Percentiles rank a stretch among this genome's conserved stretches.
These are phyloP conservation scores for Candida mattraensis DNA, from an alignment of 805 yeast species.

Conservation along the genomic window DNA sequence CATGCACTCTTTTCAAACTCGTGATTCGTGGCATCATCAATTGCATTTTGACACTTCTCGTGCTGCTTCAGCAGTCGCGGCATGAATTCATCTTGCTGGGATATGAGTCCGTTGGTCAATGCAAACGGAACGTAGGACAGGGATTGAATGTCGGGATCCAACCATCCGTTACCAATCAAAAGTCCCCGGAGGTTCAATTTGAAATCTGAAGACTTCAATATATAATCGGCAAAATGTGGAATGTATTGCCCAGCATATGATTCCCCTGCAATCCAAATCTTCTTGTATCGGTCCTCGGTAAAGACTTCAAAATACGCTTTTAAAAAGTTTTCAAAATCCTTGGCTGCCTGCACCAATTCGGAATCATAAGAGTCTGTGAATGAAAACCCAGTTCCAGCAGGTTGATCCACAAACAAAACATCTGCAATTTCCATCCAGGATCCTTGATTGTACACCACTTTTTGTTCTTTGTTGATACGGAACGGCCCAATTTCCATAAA, in stretches of 20 bases:
- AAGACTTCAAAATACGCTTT: conserved; percentile 65
- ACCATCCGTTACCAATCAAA: conserved; percentile 92
- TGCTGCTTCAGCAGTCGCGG: conserved; percentile 46
- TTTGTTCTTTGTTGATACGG: conserved; percentile 44
- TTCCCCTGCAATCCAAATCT: conserved; percentile 86
- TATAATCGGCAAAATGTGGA: conserved; percentile 75
- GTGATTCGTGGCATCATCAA: conserved; percentile 32
- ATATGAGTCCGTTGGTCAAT: conserved; percentile 55
- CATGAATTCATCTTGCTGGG: conserved; percentile 40
- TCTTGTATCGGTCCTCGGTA: conserved; percentile 66
- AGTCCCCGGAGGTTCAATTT: conserved; percentile 57
- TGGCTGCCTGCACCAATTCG: conserved; percentile 57
- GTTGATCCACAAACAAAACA: conserved; percentile 88
- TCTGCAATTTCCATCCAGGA: conserved; percentile 84
- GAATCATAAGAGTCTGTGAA: conserved; percentile 53
- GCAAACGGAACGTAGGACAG: conserved; percentile 76
- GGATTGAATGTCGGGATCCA: conserved; percentile 84
- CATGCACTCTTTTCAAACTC: conserved; percentile 34
- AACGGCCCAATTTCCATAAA: conserved; percentile 90
- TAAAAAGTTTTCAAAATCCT: conserved; percentile 64
- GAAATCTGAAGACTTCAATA: conserved; percentile 38
- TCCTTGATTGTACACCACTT: conserved; percentile 59
- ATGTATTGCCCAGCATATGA: conserved; percentile 97
- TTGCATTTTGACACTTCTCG: conserved; percentile 58
- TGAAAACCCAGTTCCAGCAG: conserved; percentile 91